phyloP scores from a whole-genome alignment of 805 yeast species.

The Wickerhamiella vanderwaltii region DNA sequence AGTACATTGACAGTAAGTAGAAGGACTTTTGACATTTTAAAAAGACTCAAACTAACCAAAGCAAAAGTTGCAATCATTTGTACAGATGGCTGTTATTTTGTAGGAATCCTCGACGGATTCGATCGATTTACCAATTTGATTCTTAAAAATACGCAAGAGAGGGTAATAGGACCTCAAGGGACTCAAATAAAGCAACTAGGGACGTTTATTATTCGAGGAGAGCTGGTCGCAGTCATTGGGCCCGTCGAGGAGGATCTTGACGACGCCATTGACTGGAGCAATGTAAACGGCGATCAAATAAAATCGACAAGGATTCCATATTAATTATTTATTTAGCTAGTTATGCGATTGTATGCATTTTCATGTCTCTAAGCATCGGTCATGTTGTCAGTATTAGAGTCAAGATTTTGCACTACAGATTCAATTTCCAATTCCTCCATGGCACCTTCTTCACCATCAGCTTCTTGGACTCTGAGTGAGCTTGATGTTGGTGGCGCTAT shows the following conservation, averaged over 20 bases:
- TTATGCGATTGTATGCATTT: too few species aligned
- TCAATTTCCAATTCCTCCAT: too few species aligned
- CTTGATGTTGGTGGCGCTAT: too few species aligned
- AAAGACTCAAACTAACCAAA: constrained; percentile 16
- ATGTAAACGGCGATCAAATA: constrained; percentile 20
- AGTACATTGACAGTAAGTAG: constrained; percentile 22
- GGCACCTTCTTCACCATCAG: too few species aligned
- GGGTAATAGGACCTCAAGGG: constrained; percentile 22
- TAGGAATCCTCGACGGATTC: constrained; percentile 29
- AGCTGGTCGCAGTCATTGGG: constrained; percentile 27
- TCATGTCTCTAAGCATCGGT: too few species aligned
- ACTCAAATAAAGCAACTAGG: constrained; percentile 25
- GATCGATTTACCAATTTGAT: constrained; percentile 30
- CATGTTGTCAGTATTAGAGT: too few species aligned
- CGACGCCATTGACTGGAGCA: constrained; percentile 26
- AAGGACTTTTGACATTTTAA: constrained; percentile 12
- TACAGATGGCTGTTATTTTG: constrained; percentile 27
- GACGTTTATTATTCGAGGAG: constrained; percentile 28
- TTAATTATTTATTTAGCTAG: not conserved
- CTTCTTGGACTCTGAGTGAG: too few species aligned
- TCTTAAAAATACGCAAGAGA: constrained; percentile 23
- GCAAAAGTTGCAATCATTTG: constrained; percentile 25
- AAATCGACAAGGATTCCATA: constrained; percentile 7
- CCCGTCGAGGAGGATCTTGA: constrained; percentile 26
- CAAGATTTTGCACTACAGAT: too few species aligned